These are phyloP conservation scores for Phytopythium cucurbitacearum DNA, from an alignment of 352 stramenopile genomes.

Conservation along the genomic window DNA sequence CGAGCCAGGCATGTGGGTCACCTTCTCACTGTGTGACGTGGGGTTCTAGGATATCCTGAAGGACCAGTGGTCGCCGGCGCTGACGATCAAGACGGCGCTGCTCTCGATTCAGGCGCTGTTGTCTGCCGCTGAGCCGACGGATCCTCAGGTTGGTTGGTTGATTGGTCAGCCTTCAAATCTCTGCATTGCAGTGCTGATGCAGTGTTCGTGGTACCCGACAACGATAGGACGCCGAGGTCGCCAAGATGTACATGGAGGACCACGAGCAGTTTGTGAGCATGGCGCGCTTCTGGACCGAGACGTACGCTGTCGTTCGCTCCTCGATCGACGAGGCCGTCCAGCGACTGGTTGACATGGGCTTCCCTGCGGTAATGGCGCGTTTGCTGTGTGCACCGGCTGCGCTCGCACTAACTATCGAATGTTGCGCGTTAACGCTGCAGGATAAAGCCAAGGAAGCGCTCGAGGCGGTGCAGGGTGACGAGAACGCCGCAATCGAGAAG, in stretches of 20 bases:
- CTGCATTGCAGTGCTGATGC: not conserved
- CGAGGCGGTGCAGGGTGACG: slow-evolving; percentile 64
- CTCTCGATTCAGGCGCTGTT: slow-evolving; percentile 95
- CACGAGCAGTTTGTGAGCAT: slow-evolving; percentile 91
- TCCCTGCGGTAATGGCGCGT: slow-evolving; percentile 43
- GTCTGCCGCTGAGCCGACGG: slow-evolving; percentile 90
- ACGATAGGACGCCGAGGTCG: slow-evolving; percentile 92
- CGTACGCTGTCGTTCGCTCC: slow-evolving; percentile 85
- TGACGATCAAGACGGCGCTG: slow-evolving; percentile 97
- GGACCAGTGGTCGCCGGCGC: slow-evolving; percentile 94
- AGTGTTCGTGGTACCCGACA: not conserved
- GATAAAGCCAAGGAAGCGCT: slow-evolving; percentile 71
- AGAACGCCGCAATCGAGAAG: slow-evolving; percentile 87
- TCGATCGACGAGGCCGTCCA: slow-evolving; percentile 50
- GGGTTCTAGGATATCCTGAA: slow-evolving; percentile 93
- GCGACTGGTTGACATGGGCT: slow-evolving; percentile 86
- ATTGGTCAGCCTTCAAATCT: not conserved
- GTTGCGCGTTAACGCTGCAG: slow-evolving; percentile 12
- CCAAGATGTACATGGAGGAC: slow-evolving; percentile 95
- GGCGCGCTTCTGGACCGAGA: slow-evolving; percentile 95
- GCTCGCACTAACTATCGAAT: not conserved
- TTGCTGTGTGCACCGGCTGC: not conserved
- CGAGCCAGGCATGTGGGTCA: no score
- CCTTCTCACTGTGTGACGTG: not conserved
- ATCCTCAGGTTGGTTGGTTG: slow-evolving; percentile 45